Percentiles rank a stretch among this genome's conserved stretches.
Evolutionary conservation across 2,329 filamentous ascomycete species (phyloP).

Genomic region (Trichophyton simii): DNA sequence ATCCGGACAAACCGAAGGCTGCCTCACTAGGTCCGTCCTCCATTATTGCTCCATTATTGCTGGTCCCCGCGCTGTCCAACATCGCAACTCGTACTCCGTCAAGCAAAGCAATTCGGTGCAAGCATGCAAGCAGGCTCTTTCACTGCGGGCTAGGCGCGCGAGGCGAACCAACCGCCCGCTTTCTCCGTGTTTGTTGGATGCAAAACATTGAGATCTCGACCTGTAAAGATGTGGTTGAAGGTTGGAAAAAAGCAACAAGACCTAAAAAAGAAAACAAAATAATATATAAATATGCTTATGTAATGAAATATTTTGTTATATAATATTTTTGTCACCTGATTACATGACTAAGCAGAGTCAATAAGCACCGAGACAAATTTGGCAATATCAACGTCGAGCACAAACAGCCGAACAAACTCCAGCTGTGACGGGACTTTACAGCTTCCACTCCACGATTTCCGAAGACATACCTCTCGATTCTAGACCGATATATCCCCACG

Average conservation of each 20-base stretch:
- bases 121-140: background rate
- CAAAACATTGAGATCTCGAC: background rate
- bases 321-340: too few species aligned
- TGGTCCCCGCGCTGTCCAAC: too few species aligned
- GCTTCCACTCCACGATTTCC: background rate
- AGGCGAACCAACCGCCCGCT: background rate
- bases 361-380: background rate
- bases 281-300: background rate
- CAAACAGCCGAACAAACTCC: too few species aligned
- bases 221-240: background rate
- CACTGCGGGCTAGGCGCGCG: background rate
- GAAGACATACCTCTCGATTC: background rate
- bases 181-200: background rate
- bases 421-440: background rate
- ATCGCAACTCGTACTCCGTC: too few species aligned
- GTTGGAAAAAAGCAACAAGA: background rate
- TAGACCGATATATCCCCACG: background rate
- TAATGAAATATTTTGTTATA: background rate
- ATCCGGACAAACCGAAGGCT: too few species aligned
- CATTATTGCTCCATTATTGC: too few species aligned
- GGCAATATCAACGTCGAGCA: background rate
- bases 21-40: too few species aligned
- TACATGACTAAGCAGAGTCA: background rate
- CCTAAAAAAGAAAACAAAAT: background rate
- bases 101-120: background rate